Base-by-base conservation (phyloP, 2,329 filamentous ascomycete species). In the Pseudocercospora pini-densiflorae region DNA sequence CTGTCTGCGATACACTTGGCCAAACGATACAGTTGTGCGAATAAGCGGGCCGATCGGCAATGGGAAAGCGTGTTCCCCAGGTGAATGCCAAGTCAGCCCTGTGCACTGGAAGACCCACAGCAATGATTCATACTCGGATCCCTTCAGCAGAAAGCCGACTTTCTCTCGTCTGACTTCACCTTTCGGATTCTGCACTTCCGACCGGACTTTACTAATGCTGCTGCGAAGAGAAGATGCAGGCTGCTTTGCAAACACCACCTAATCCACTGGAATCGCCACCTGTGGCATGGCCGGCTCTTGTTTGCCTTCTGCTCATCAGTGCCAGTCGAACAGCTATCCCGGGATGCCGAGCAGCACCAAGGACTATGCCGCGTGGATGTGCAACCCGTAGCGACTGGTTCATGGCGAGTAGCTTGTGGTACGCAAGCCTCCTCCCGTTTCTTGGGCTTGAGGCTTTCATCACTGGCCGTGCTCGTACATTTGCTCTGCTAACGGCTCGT, bases 121-220 rank as follows among this genome's bases (percentile, higher is more conserved):
- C 29, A 31, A 21, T 51, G 47, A 19, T 21, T 51, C 47, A 24
- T 51, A 21, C 47, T 19, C 40, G 47, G 47, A 12, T 24, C 47
- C 21, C 47, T 51, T 51, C 47, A 51, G 47, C 47, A 27, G 23
- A 24, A 27, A 8, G 51, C 51, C 21, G 51, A 54, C 23, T 54
- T n/a, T n/a, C 23, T 14, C 51, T 29, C 51, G 4, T 54, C 51
- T 14, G 10, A 54, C 21, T 55, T 27, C 24, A 51, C 21, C 47
- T 51, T 33, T 43, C 51, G 51, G 51, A 55, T 55, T 27, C 51
- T 55, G 27, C 51, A n/a, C 12, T 55, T 31, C 51, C 51, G 51
- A 29, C 10, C 51, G 21, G 16, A 5, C 21, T 31, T 55, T 55
- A 55, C 51, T 31, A 55, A 55, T 55, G 24, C 27, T 16, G 27